Evolutionary conservation across 1,284 basidiomycete genomes (phyloP).

Genomic region (Phlebopus sp.): DNA sequence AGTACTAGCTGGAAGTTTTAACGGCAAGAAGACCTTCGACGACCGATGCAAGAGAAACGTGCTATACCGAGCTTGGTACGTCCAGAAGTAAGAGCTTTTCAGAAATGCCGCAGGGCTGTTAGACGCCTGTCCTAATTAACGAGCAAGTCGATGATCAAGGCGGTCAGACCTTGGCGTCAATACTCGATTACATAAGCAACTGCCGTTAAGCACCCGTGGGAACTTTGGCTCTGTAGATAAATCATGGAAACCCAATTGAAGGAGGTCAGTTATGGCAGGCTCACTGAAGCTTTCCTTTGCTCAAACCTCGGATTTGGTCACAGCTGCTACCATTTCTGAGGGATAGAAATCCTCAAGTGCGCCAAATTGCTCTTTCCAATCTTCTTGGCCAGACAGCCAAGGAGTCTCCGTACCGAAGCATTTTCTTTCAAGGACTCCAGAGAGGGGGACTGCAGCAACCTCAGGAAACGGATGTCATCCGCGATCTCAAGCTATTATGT

Average conservation of each 20-base stretch:
- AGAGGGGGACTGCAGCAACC: conserved; percentile 49
- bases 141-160: conserved; percentile 3
- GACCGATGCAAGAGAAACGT: not conserved
- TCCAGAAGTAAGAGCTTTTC: not conserved
- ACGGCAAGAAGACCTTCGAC: no score
- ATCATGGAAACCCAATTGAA: conserved; percentile 56
- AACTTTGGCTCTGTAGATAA: conserved; percentile 12
- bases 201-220: conserved; percentile 20
- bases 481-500: conserved; percentile 82
- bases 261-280: conserved; percentile 43
- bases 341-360: conserved; percentile 83
- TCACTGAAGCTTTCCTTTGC: conserved; percentile 8
- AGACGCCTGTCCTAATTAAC: conserved; percentile 21
- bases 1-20: no score
- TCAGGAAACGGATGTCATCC: conserved; percentile 67
- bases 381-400: conserved; percentile 78
- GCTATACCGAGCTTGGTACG: not conserved
- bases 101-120: not conserved
- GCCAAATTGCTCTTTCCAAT: conserved; percentile 84
- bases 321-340: conserved; percentile 85
- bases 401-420: conserved; percentile 65
- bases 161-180: not conserved
- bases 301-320: conserved; percentile 17
- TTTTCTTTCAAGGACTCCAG: conserved; percentile 67
- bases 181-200: conserved; percentile 20